Base-by-base conservation (phyloP, 176 grass and related monocot genomes). In the Aegilops bicornis region DNA sequence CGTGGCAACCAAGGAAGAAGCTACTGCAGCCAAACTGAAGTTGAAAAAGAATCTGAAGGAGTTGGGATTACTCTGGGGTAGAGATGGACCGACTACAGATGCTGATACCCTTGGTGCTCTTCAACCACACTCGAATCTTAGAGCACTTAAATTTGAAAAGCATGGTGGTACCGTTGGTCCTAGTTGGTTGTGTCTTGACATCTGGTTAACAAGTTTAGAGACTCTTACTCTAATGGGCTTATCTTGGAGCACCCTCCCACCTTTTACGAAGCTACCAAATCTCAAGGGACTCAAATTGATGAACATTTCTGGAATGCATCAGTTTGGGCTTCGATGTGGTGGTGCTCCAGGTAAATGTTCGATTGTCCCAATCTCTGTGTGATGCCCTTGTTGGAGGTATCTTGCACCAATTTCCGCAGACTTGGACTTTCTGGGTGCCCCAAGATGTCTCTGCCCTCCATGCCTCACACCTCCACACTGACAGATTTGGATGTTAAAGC, bases 401-500 rank as follows among this genome's bases (percentile, higher is more conserved):
- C 1, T 48, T 48, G 45, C 4, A 48, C 4, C 45, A 48, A 48
- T 48, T 48, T 48, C 13, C 45, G 13, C 12, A 48, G 3, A 15
- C 45, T 48, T 48, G 0, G 0, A 5, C 13, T 48, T 48, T 48
- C 0, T 4, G 0, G 3, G 1, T 48, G 45, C 45, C 45, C 45
- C 45, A 48, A 48, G 45, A 48, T 14, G 45, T 48, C 13, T 5
- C 45, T 48, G 4, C 12, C 45, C 13, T 48, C 45, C 45, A 15
- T 48, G 45, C 45, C 45, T 48, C 45, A 48, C 45, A 48, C 45
- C 13, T 48, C 45, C 13, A 48, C 45, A 48, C 45, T 48, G 4
- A 15, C 4, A 47, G 0, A 15, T 14, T 47, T 47, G n/a, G n/a
- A n/a, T n/a, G n/a, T n/a, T n/a, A n/a, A n/a, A n/a, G n/a, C n/a